Conservation (phyloP, 306 rosid genomes). For the Castanopsis chinensis region DNA sequence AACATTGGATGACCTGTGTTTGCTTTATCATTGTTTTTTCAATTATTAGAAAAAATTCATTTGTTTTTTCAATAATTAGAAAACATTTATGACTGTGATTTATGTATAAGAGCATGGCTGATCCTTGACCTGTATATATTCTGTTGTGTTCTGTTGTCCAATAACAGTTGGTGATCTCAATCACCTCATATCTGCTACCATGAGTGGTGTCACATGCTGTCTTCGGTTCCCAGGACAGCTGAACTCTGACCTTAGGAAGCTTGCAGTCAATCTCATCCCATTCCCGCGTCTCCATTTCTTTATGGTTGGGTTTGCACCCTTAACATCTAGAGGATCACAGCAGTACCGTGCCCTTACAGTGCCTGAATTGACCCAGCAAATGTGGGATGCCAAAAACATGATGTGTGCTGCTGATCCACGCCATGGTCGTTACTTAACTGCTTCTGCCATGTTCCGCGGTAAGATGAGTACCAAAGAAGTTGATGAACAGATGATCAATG, state of each 20-base stretch:
- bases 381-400: constrained; percentile 67
- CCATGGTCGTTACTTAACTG: constrained; percentile 54
- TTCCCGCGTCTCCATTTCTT: constrained; percentile 55
- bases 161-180: constrained; percentile 50
- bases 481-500: constrained; percentile 52
- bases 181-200: constrained; percentile 53
- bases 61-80: neutral
- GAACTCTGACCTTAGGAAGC: constrained; percentile 57
- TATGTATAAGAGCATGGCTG: neutral
- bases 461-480: constrained; percentile 61
- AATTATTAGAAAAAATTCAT: neutral
- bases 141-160: neutral
- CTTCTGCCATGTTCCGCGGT: constrained; percentile 56
- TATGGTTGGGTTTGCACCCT: constrained; percentile 61
- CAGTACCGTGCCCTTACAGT: constrained; percentile 48
- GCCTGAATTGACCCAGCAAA: constrained; percentile 53
- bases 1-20: neutral
- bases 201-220: constrained; percentile 57
- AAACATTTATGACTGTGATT: neutral
- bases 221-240: constrained; percentile 56
- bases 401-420: constrained; percentile 64
- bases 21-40: neutral
- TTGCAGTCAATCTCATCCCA: constrained; percentile 53
- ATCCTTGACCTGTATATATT: neutral
- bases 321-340: constrained; percentile 56